Percentiles rank a stretch among this genome's conserved stretches.
Evolutionary conservation across 257 asterid genomes (phyloP).

Genomic region (Coffea canephora): DNA sequence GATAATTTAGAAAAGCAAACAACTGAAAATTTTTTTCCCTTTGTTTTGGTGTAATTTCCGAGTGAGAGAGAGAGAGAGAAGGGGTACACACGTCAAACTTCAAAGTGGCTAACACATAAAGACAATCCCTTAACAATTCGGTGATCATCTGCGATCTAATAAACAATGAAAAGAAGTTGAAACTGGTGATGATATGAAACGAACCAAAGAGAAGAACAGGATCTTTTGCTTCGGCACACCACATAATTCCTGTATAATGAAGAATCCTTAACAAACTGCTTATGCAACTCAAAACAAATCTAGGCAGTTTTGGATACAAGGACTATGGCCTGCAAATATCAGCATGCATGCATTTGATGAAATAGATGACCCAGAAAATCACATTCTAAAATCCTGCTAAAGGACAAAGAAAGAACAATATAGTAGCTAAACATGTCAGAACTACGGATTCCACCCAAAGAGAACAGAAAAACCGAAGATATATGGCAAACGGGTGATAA

Average conservation of each 20-base stretch:
- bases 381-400: not conserved
- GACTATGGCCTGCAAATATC: not conserved
- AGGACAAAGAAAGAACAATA: not conserved
- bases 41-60: not conserved
- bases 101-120: not conserved
- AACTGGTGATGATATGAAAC: not conserved
- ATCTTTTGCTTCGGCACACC: not conserved
- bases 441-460: not conserved
- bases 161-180: not conserved
- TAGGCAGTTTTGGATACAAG: not conserved
- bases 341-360: no score
- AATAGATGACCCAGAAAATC: not conserved
- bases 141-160: no score
- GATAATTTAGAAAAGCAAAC: constrained; percentile 8
- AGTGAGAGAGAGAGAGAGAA: not conserved
- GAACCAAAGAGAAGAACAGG: not conserved
- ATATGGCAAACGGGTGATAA: not conserved
- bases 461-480: not conserved
- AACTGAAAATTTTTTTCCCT: no score
- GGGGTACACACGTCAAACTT: no score
- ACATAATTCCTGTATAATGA: not conserved
- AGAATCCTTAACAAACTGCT: not conserved
- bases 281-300: not conserved
- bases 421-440: not conserved
- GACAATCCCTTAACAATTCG: not conserved